A percentile compares a stretch with the other conserved stretches of the same genome.
These are phyloP conservation scores for Glutinoglossum americanum DNA, from an alignment of 495 filamentous ascomycete genomes.

Conservation along the genomic window DNA sequence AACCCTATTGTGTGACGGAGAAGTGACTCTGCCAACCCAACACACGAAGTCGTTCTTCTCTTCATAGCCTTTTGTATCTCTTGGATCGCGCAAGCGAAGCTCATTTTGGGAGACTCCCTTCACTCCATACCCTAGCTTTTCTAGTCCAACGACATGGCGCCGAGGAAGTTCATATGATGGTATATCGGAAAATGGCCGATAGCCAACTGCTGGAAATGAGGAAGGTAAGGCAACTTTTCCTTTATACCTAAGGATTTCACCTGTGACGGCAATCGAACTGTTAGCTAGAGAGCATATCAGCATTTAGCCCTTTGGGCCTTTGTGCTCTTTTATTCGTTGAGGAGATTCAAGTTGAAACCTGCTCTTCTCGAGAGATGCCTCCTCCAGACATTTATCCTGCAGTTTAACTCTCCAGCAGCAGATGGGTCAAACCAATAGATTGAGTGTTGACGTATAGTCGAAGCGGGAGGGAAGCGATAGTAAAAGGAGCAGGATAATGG, in stretches of 20 bases:
- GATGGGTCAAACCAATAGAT: not conserved
- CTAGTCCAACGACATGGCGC: not conserved
- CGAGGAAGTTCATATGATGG: not conserved
- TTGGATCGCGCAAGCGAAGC: not conserved
- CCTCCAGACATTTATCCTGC: not conserved
- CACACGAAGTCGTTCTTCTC: not conserved
- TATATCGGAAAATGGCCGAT: not conserved
- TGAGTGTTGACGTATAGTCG: not conserved
- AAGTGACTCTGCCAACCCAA: constrained; percentile 1
- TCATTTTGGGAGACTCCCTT: not conserved
- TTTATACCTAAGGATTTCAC: not conserved
- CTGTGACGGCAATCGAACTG: not conserved
- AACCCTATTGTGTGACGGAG: constrained; percentile 4
- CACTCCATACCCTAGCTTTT: not conserved
- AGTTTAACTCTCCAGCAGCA: not conserved
- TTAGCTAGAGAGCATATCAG: not conserved
- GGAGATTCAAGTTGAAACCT: not conserved
- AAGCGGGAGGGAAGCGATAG: not conserved
- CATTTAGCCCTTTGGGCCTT: not conserved
- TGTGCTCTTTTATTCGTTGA: not conserved
- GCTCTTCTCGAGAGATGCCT: not conserved
- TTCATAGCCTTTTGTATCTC: not conserved
- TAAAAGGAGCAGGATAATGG: not conserved
- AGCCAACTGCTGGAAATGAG: not conserved
- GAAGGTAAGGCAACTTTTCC: not conserved